Conservation (phyloP, 768 basidiomycete species). For the Pleurotus platypus region DNA sequence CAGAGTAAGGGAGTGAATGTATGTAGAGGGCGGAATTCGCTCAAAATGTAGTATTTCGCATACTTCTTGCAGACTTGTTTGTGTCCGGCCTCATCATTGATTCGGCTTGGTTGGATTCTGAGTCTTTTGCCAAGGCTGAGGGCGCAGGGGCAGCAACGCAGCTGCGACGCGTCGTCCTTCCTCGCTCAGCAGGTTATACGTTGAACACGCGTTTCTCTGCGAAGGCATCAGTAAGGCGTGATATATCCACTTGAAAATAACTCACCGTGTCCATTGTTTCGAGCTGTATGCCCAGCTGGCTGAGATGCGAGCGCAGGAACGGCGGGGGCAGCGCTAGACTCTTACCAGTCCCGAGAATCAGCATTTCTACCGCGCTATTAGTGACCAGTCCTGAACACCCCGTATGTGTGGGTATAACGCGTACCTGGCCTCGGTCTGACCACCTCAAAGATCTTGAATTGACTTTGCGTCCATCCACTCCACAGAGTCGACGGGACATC, state of each 20-base stretch:
- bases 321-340: slow-evolving; percentile 68
- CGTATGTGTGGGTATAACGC: slow-evolving; percentile 16
- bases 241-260: slow-evolving; percentile 10
- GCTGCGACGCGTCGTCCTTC: slow-evolving; percentile 93
- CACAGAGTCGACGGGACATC: slow-evolving; percentile 59
- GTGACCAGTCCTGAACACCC: background rate
- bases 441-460: slow-evolving; percentile 78
- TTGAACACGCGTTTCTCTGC: slow-evolving; percentile 90
- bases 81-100: too few relatives aligned
- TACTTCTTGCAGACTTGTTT: too few relatives aligned
- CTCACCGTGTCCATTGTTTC: slow-evolving; percentile 63
- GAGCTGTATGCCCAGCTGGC: slow-evolving; percentile 47
- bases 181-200: slow-evolving; percentile 90
- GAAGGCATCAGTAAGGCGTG: background rate
- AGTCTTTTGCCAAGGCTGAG: slow-evolving; percentile 48
- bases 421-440: slow-evolving; percentile 84
- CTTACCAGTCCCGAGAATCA: slow-evolving; percentile 85
- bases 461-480: slow-evolving; percentile 68
- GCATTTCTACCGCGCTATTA: slow-evolving; percentile 58
- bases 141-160: slow-evolving; percentile 71
- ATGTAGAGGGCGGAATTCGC: too few relatives aligned
- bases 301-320: slow-evolving; percentile 62
- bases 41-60: too few relatives aligned
- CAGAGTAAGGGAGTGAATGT: slow-evolving; percentile 11
- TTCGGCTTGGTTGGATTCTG: slow-evolving; percentile 9